Conservation (phyloP, 345 rosid species). For the Salix brachista region DNA sequence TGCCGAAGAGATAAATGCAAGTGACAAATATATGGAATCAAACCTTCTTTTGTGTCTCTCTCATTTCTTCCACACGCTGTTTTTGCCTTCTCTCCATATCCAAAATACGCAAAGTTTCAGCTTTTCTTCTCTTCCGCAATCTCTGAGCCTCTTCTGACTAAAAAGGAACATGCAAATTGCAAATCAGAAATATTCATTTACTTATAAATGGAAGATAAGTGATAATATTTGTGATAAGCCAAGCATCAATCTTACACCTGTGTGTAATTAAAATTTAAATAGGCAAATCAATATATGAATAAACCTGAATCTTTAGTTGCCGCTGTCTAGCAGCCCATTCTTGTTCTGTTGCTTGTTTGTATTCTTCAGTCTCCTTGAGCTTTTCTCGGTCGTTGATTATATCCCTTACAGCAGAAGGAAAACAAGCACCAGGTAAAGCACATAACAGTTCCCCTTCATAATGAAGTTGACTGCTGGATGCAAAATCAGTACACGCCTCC, state of each 20-base stretch:
- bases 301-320: slow-evolving; percentile 71
- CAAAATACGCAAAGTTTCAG: slow-evolving; percentile 51
- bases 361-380: slow-evolving; percentile 78
- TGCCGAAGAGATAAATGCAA: neutral
- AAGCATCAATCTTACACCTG: neutral
- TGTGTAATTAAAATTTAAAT: neutral
- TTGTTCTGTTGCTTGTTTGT: slow-evolving; percentile 71
- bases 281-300: neutral
- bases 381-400: slow-evolving; percentile 65
- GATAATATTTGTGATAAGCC: neutral
- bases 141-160: slow-evolving; percentile 82
- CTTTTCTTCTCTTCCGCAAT: slow-evolving; percentile 61
- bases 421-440: slow-evolving; percentile 20
- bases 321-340: slow-evolving; percentile 82
- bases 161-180: slow-evolving; percentile 1
- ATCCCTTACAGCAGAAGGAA: slow-evolving; percentile 24
- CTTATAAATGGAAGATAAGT: neutral
- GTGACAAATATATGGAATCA: neutral
- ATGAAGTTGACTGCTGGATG: slow-evolving; percentile 14
- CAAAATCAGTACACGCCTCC: slow-evolving; percentile 18
- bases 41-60: slow-evolving; percentile 86
- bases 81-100: slow-evolving; percentile 86
- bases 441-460: slow-evolving; percentile 6
- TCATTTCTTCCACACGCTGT: slow-evolving; percentile 80
- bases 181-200: neutral